Percentiles rank a stretch among this genome's conserved stretches.
Conservation (phyloP, 345 rosid species). For the Psidium friedrichsthalianum region DNA sequence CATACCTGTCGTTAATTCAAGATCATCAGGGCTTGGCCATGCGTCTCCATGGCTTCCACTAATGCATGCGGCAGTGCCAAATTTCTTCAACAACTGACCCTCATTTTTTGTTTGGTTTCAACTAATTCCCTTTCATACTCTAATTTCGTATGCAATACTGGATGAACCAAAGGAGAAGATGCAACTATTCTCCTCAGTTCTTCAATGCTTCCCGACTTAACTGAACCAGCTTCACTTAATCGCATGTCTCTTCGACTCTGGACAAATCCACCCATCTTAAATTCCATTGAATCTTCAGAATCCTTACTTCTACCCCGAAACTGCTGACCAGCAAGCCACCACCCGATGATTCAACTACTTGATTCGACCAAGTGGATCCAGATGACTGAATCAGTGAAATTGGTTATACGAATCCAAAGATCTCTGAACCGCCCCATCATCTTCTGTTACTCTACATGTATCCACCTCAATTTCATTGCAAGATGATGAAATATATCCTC, state of each 20-base stretch:
- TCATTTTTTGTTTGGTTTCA: constrained; percentile 17
- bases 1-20: constrained; percentile 16
- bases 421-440: constrained; percentile 20
- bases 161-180: constrained; percentile 16
- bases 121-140: constrained; percentile 5
- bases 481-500: constrained; percentile 9
- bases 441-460: constrained; percentile 13
- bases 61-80: constrained; percentile 21
- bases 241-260: constrained; percentile 15
- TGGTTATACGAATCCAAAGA: constrained; percentile 16
- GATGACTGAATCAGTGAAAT: constrained; percentile 15
- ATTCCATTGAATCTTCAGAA: constrained; percentile 26
- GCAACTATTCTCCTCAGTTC: constrained; percentile 25
- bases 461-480: constrained; percentile 4
- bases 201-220: constrained; percentile 34
- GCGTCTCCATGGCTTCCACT: constrained; percentile 17
- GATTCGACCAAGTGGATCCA: constrained; percentile 7
- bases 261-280: constrained; percentile 14
- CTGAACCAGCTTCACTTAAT: constrained; percentile 23
- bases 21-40: constrained; percentile 6
- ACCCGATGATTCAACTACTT: constrained; percentile 18
- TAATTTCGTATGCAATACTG: neutral
- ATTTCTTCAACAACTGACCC: constrained; percentile 38
- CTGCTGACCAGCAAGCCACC: constrained; percentile 5
- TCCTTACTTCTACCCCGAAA: constrained; percentile 12